A percentile compares a stretch with the other conserved stretches of the same genome.
These are phyloP conservation scores for Nakazawaea pomicola DNA, from an alignment of 805 yeast species.

Conservation along the genomic window DNA sequence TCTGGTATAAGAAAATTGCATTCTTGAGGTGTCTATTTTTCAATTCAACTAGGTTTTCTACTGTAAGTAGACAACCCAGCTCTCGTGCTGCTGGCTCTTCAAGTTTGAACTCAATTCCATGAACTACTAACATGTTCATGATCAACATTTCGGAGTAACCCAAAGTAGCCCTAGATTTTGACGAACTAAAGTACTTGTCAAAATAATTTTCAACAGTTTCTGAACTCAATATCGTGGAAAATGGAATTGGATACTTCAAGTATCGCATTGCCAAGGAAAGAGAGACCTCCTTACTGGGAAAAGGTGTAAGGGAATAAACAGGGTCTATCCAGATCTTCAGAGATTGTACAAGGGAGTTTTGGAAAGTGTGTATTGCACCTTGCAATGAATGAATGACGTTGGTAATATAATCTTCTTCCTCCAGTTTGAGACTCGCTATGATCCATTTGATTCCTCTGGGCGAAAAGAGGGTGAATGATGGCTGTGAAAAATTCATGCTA, in stretches of 20 bases:
- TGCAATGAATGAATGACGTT: conserved; percentile 19
- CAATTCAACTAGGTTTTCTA: conserved; percentile 21
- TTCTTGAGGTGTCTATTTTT: conserved; percentile 30
- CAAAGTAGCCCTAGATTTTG: neutral
- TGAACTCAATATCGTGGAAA: conserved; percentile 12
- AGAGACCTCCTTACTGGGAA: conserved; percentile 26
- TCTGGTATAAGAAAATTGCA: conserved; percentile 47
- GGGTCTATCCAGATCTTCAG: conserved; percentile 31
- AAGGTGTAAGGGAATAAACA: conserved; percentile 20
- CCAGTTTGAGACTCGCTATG: conserved; percentile 16
- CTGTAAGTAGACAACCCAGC: conserved; percentile 2
- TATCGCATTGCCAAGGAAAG: conserved; percentile 14
- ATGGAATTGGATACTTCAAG: conserved; percentile 13
- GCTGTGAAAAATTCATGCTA: conserved; percentile 17
- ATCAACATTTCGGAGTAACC: conserved; percentile 4
- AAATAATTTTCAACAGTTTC: conserved; percentile 16
- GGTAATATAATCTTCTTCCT: conserved; percentile 5
- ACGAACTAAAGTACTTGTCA: conserved; percentile 12
- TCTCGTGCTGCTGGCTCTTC: neutral
- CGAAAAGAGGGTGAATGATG: conserved; percentile 34
- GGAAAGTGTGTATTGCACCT: conserved; percentile 17
- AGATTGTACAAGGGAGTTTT: conserved; percentile 17
- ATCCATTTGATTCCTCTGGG: conserved; percentile 36
- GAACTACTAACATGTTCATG: conserved; percentile 1
- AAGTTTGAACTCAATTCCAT: neutral